These are phyloP conservation scores for Eruca vesicaria DNA, from an alignment of 441 rosid species.

Conservation along the genomic window DNA sequence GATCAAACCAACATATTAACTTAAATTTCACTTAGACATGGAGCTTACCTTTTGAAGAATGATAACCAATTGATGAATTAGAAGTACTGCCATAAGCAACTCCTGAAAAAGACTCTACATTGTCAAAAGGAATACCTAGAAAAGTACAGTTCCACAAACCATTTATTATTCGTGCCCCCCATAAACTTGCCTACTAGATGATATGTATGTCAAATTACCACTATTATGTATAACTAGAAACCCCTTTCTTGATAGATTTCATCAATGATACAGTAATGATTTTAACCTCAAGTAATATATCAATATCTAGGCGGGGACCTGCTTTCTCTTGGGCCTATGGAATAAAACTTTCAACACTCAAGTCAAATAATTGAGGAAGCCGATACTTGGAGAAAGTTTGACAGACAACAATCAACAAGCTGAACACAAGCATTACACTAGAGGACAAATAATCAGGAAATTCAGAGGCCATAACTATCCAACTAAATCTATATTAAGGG, in stretches of 20 bases:
- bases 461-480: background rate
- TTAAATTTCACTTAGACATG: conserved; percentile 21
- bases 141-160: conserved; percentile 8
- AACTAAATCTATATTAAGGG: conserved; percentile 3
- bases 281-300: background rate
- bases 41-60: conserved; percentile 88
- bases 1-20: conserved; percentile 3
- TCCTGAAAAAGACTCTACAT: conserved; percentile 78
- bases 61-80: conserved; percentile 82
- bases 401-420: background rate
- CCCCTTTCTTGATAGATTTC: background rate
- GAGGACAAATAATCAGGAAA: background rate
- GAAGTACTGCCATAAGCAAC: conserved; percentile 77
- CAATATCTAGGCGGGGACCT: conserved; percentile 2
- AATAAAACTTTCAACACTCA: background rate
- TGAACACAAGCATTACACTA: background rate
- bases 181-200: background rate
- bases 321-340: background rate
- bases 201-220: conserved; percentile 5
- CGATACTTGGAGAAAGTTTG: background rate
- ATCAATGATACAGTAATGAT: background rate
- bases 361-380: background rate
- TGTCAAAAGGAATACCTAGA: conserved; percentile 40
- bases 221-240: background rate
- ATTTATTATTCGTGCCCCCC: conserved; percentile 6